Conservation (phyloP, 2,329 filamentous ascomycete genomes). For the Piedraia hortae region DNA sequence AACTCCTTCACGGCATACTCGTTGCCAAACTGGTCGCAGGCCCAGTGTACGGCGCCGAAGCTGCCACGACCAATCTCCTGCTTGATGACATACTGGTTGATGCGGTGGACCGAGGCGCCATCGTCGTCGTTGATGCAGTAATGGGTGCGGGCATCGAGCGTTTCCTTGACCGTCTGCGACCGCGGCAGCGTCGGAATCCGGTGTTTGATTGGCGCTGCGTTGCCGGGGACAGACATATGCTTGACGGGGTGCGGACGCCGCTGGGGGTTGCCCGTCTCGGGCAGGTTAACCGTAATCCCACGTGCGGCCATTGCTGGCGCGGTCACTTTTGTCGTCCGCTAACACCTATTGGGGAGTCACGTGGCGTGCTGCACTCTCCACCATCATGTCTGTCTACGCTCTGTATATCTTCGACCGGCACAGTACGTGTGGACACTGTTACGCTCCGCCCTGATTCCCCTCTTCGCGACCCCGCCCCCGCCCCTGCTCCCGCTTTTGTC, state of each 20-base stretch:
- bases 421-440: constrained; percentile 29
- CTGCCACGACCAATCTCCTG: constrained; percentile 93
- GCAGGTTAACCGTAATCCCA: constrained; percentile 21
- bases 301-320: constrained; percentile 11
- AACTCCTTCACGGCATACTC: constrained; percentile 98
- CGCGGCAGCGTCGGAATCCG: constrained; percentile 33
- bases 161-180: constrained; percentile 49
- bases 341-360: not conserved
- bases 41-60: constrained; percentile 78
- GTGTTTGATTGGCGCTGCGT: constrained; percentile 36
- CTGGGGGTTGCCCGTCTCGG: constrained; percentile 6
- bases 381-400: constrained; percentile 66
- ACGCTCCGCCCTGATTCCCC: not conserved
- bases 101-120: constrained; percentile 51
- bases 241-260: not conserved
- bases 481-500: not conserved
- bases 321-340: constrained; percentile 1
- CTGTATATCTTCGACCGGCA: constrained; percentile 99
- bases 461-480: not conserved
- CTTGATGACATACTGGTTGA: constrained; percentile 86
- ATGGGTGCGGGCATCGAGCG: constrained; percentile 64
- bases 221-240: constrained; percentile 25
- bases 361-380: constrained; percentile 1
- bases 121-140: constrained; percentile 67
- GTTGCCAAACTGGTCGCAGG: constrained; percentile 64